These are phyloP conservation scores for Parachlorella kessleri DNA, from an alignment of 139 green algal genomes.

Conservation along the genomic window DNA sequence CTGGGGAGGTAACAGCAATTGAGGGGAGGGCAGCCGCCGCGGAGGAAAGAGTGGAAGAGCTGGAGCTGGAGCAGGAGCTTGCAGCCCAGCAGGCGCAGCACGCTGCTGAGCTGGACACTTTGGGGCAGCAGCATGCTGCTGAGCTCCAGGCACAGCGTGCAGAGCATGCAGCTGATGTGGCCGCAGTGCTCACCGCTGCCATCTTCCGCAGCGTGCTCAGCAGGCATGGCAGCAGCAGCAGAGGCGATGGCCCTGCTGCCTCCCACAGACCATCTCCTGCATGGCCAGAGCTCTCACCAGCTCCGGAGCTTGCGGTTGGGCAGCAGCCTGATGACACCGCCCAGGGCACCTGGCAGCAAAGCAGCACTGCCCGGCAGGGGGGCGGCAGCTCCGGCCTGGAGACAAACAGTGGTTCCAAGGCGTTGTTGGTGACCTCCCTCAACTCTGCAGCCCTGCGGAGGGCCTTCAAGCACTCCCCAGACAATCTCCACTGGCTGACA, in stretches of 20 bases:
- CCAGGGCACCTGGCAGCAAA: too few species aligned
- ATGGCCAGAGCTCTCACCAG: not conserved
- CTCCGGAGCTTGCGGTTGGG: conserved; percentile 1
- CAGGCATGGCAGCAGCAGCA: not conserved
- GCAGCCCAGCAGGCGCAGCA: conserved; percentile 9
- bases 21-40: not conserved
- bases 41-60: not conserved
- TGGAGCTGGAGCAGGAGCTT: not conserved
- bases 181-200: not conserved
- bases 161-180: conserved; percentile 12
- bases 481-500: not conserved
- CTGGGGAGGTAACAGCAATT: not conserved
- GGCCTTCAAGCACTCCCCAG: not conserved
- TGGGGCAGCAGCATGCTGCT: not conserved
- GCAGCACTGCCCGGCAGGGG: too few species aligned
- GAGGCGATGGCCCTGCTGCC: not conserved
- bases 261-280: not conserved
- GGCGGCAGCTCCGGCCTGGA: not conserved
- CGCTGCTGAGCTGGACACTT: not conserved
- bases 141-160: not conserved
- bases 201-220: conserved; percentile 17
- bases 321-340: too few species aligned
- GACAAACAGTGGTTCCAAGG: too few species aligned
- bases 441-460: not conserved
- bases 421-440: not conserved